A percentile compares a stretch with the other conserved stretches of the same genome.
Conservation (phyloP, 2,329 filamentous ascomycete species). For the Sarocladium brachiariae region DNA sequence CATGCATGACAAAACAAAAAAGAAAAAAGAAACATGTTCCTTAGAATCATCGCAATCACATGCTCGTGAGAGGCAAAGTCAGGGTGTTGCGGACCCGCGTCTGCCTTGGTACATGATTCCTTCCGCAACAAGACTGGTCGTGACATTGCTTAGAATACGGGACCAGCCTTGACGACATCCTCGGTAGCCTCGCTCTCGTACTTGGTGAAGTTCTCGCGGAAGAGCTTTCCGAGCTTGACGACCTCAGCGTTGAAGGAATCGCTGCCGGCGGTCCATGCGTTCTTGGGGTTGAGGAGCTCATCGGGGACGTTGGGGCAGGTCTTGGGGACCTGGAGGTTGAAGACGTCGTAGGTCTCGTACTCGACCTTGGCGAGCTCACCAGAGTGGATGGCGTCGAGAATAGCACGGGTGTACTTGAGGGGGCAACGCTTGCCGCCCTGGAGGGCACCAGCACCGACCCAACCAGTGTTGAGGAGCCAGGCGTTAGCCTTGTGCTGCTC, state of each 20-base stretch:
- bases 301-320: constrained; percentile 79
- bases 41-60: background rate
- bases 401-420: constrained; percentile 96
- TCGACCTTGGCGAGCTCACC: constrained; percentile 89
- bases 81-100: constrained; percentile 9
- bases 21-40: constrained; percentile 7
- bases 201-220: constrained; percentile 97
- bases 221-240: constrained; percentile 80
- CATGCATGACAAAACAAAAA: constrained; percentile 3
- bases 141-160: constrained; percentile 26
- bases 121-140: background rate
- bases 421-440: constrained; percentile 96
- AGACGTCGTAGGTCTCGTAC: constrained; percentile 92
- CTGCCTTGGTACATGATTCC: constrained; percentile 8
- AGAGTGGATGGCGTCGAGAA: constrained; percentile 95
- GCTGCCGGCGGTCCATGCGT: constrained; percentile 77
- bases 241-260: constrained; percentile 84
- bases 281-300: constrained; percentile 91
- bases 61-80: constrained; percentile 8
- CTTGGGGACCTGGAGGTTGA: constrained; percentile 96
- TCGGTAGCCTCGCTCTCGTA: constrained; percentile 77
- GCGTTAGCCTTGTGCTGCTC: constrained; percentile 89
- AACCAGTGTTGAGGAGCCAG: constrained; percentile 97
- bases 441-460: constrained; percentile 85
- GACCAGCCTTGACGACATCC: constrained; percentile 66